phyloP scores from a whole-genome alignment of 305 asterid genomes.

The Andrographis paniculata region DNA sequence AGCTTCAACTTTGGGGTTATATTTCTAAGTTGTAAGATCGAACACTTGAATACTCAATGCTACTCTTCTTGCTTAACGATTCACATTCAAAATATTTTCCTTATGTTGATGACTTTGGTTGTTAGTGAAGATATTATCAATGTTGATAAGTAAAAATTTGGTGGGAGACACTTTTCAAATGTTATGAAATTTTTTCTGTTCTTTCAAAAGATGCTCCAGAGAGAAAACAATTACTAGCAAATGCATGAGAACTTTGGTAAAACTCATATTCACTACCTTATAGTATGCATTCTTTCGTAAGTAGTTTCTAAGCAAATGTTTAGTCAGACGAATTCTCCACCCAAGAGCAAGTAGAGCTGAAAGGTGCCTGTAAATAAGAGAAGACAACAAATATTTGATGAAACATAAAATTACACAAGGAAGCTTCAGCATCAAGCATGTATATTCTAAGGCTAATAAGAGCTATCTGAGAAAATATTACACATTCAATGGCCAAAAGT shows the following conservation, averaged over 20 bases:
- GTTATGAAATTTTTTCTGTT: too few species aligned
- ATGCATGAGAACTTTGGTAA: constrained; percentile 6
- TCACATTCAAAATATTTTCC: constrained; percentile 10
- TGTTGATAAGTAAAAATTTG: not conserved
- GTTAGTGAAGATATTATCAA: constrained; percentile 7
- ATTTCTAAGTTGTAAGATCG: constrained; percentile 14
- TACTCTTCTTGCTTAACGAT: constrained; percentile 8
- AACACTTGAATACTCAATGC: constrained; percentile 12
- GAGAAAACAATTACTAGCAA: constrained; percentile 6
- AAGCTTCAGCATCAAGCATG: too few species aligned
- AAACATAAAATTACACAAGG: too few species aligned
- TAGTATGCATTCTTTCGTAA: constrained; percentile 83
- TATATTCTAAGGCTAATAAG: too few species aligned
- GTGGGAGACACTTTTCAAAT: constrained; percentile 8
- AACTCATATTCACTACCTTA: constrained; percentile 48
- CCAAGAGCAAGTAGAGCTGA: constrained; percentile 90
- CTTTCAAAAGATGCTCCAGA: too few species aligned
- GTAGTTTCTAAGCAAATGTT: constrained; percentile 75
- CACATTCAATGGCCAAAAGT: too few species aligned
- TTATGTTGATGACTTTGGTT: not conserved
- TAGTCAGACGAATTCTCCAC: constrained; percentile 96
- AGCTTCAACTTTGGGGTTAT: constrained; percentile 12
- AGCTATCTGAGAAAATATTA: not conserved
- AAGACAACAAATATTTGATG: not conserved
- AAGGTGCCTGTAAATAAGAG: constrained; percentile 57